Conservation (phyloP, 73 alveolate species). For the Vitrella brassicaformis region DNA sequence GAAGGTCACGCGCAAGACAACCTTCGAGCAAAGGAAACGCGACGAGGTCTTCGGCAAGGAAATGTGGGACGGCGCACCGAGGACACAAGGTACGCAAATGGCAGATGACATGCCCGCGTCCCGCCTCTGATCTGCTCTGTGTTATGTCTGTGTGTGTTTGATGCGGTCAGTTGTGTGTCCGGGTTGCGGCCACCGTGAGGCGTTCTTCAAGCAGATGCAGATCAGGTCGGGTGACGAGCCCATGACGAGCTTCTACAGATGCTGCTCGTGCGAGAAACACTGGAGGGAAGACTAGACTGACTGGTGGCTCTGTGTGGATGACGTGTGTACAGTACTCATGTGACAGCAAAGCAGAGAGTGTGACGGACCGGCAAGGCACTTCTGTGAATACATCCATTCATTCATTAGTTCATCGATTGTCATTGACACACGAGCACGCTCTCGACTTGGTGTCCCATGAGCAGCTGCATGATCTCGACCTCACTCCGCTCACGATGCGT, state of each 20-base stretch:
- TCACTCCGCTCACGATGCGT: too few relatives aligned
- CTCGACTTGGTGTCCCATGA: too few relatives aligned
- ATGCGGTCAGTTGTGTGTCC: slow-evolving; percentile 4
- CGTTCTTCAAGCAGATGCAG: slow-evolving; percentile 57
- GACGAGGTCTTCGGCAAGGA: slow-evolving; percentile 63
- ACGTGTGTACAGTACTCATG: too few relatives aligned
- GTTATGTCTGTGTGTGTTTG: not conserved
- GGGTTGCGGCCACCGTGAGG: slow-evolving; percentile 44
- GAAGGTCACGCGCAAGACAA: slow-evolving; percentile 35
- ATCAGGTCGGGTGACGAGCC: slow-evolving; percentile 77
- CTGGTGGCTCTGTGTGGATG: too few relatives aligned
- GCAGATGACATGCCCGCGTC: not conserved
- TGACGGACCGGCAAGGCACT: too few relatives aligned
- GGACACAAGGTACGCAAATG: not conserved
- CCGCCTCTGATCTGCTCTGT: not conserved
- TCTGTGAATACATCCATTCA: too few relatives aligned
- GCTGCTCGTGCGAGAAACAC: slow-evolving; percentile 47
- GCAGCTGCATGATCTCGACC: too few relatives aligned
- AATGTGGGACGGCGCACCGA: slow-evolving; percentile 58
- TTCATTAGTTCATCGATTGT: too few relatives aligned
- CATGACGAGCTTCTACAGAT: slow-evolving; percentile 56
- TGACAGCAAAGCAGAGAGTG: too few relatives aligned
- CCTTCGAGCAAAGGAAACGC: slow-evolving; percentile 41
- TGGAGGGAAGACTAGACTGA: slow-evolving; percentile 68
- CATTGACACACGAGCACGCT: too few relatives aligned